These are phyloP conservation scores for Dimocarpus longan DNA, from an alignment of 345 rosid genomes.

Conservation along the genomic window DNA sequence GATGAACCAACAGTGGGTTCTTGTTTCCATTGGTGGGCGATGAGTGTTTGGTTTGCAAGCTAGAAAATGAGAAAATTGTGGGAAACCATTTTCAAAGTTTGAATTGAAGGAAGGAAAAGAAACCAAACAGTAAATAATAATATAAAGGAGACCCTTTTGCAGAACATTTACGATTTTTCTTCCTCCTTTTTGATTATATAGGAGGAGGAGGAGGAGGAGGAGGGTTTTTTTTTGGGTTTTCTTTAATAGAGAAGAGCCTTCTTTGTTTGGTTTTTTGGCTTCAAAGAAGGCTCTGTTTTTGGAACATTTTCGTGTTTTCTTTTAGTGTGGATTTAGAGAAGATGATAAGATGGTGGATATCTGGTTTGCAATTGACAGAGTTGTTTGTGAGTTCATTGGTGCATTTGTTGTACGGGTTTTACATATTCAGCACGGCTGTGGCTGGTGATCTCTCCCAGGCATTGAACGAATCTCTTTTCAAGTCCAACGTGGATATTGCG, in stretches of 20 bases:
- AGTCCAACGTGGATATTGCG: constrained; percentile 42
- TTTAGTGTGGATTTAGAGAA: constrained; percentile 8
- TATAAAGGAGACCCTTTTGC: not conserved
- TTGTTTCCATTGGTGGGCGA: constrained; percentile 19
- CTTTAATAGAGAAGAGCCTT: constrained; percentile 13
- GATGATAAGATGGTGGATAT: constrained; percentile 72
- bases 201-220: not conserved
- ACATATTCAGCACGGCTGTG: constrained; percentile 85
- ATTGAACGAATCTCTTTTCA: constrained; percentile 55
- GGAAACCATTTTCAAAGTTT: constrained; percentile 31
- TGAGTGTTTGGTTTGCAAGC: not conserved
- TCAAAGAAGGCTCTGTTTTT: constrained; percentile 34
- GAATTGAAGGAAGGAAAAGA: constrained; percentile 4
- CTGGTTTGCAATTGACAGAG: constrained; percentile 76
- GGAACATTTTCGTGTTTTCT: constrained; percentile 13
- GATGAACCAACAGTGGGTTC: constrained; percentile 15
- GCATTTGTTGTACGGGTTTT: constrained; percentile 78
- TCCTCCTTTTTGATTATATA: too few species aligned
- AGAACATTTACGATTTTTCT: not conserved
- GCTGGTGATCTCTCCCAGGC: constrained; percentile 79
- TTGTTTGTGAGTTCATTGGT: constrained; percentile 70
- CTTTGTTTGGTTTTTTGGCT: constrained; percentile 15
- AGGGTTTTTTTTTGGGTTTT: too few species aligned
- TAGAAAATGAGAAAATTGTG: constrained; percentile 46
- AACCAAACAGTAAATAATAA: not conserved